Base-by-base conservation (phyloP, 805 yeast genomes). In the Candida awuae region DNA sequence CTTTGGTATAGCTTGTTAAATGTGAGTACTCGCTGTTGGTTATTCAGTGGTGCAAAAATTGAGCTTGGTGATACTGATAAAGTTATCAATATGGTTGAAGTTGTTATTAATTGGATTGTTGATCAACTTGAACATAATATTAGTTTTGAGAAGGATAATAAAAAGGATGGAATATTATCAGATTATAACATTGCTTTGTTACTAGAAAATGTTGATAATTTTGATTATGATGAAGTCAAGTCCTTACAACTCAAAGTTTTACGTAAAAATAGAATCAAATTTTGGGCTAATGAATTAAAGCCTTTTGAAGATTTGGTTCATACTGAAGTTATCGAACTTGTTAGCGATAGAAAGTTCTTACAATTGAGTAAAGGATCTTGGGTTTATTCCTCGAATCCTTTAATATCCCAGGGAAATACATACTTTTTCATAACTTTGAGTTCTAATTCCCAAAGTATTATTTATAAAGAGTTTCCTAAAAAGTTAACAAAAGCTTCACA, bases 331-430 rank as follows among this genome's bases (percentile, higher is more conserved):
- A 62, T 69, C 41, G 80, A 77, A 28, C 83, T 82, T 54, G 86
- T 84, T 13, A 72, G 73, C 41, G 87, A 82, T 54, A 92, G 83
- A 61, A 68, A 90, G 50, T 75, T 80, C 33, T 59, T 82, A 41
- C 79, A 77, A 52, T 60, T 85, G 35, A 75, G 85, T 20, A 77
- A 72, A 51, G 95, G 95, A 1, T 71, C 83, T 2, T 85, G 94
- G 94, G 88, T 82, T 12, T 80, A 67, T 53, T 70, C 79, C 1
- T 80, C 77, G 27, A 63, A 69, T 37, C 86, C 82, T 19, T 43
- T 48, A 35, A 55, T 48, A 10, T 29, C 44, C 3, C 23, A 42
- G 9, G 41, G 41, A 34, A 30, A 35, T 5, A 39, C 44, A 23
- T 49, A 44, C 34, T 77, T 68, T 54, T 83, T 72, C 53, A 66